phyloP scores from a whole-genome alignment of 208 protist genomes.

The Leishmania guyanensis region DNA sequence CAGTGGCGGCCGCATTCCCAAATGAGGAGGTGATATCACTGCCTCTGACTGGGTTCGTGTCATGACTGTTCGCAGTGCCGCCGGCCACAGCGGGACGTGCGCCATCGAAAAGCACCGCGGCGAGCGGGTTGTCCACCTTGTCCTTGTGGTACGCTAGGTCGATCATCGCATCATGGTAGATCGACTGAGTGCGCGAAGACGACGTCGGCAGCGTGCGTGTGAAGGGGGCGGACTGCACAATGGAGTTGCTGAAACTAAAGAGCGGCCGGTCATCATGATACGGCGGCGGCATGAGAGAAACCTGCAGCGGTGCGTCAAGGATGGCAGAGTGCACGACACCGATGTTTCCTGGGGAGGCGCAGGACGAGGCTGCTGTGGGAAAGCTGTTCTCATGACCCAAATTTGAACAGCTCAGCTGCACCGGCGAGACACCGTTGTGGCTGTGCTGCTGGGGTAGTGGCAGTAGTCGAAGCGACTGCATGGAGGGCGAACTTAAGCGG shows the following conservation, averaged over 20 bases:
- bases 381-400: constrained; percentile 21
- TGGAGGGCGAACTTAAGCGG: constrained; percentile 17
- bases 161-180: constrained; percentile 26
- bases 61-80: not conserved
- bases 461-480: constrained; percentile 16
- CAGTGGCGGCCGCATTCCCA: not conserved
- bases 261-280: constrained; percentile 12
- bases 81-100: not conserved
- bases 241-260: constrained; percentile 32
- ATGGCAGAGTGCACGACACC: constrained; percentile 26
- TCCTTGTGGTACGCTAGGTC: constrained; percentile 23
- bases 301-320: constrained; percentile 37
- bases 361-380: constrained; percentile 1
- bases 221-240: constrained; percentile 26
- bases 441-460: constrained; percentile 8
- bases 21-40: not conserved
- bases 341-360: constrained; percentile 1
- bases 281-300: constrained; percentile 28
- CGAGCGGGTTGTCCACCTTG: constrained; percentile 22
- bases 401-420: constrained; percentile 28
- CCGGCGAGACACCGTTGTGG: constrained; percentile 21
- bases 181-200: constrained; percentile 22
- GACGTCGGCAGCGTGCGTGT: constrained; percentile 15
- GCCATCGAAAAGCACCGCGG: constrained; percentile 1
- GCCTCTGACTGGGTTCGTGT: not conserved